Percentiles rank a stretch among this genome's conserved stretches.
phyloP scores from a whole-genome alignment of 306 rosid species.

The Quercus ilex region DNA sequence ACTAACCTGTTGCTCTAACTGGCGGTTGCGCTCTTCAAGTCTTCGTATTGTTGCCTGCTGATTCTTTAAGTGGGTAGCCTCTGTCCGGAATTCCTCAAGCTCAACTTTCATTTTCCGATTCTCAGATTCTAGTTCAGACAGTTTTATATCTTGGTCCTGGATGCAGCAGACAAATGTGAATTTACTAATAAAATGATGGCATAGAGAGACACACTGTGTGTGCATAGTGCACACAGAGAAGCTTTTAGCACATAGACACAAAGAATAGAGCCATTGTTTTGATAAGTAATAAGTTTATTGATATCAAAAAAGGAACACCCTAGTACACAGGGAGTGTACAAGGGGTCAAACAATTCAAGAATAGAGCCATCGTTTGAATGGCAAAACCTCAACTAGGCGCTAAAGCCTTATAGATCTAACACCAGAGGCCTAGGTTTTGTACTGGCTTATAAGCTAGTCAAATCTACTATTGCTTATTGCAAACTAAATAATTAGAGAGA shows the following conservation, averaged over 20 bases:
- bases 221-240: slow-evolving; percentile 10
- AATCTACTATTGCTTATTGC: not conserved
- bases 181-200: not conserved
- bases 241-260: not conserved
- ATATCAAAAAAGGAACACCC: too few species aligned
- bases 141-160: slow-evolving; percentile 88
- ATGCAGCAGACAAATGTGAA: slow-evolving; percentile 17
- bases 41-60: slow-evolving; percentile 98
- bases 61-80: slow-evolving; percentile 94
- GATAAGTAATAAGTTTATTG: too few species aligned
- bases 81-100: slow-evolving; percentile 97
- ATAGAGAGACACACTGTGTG: not conserved
- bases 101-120: slow-evolving; percentile 98
- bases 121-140: slow-evolving; percentile 87
- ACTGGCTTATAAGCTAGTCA: not conserved
- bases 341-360: too few species aligned
- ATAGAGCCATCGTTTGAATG: not conserved
- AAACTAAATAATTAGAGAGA: not conserved
- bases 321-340: too few species aligned
- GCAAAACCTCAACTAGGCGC: not conserved
- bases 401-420: not conserved
- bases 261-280: not conserved
- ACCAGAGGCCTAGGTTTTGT: slow-evolving; percentile 7
- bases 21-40: slow-evolving; percentile 94
- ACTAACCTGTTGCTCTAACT: slow-evolving; percentile 90